These are phyloP conservation scores for Thalassiosira hispida DNA, from an alignment of 352 stramenopile genomes.

Conservation along the genomic window DNA sequence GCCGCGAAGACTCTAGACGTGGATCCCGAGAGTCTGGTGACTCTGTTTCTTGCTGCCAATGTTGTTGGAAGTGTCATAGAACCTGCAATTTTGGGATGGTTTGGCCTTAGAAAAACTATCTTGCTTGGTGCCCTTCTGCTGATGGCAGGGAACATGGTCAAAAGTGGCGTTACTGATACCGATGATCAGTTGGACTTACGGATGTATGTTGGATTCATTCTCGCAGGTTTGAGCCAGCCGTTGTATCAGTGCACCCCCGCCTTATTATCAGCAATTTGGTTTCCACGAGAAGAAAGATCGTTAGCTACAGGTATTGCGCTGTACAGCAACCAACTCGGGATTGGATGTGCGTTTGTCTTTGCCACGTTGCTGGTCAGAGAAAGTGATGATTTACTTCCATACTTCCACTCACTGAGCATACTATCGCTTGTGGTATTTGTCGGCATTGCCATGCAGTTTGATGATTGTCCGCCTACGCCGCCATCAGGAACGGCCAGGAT, in stretches of 20 bases:
- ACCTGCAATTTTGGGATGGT: conserved; percentile 65
- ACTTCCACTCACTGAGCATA: conserved; percentile 78
- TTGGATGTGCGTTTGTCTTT: conserved; percentile 79
- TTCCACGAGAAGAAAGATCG: conserved; percentile 70
- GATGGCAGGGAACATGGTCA: conserved; percentile 76
- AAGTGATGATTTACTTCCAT: conserved; percentile 65
- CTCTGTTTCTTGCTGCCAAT: conserved; percentile 74
- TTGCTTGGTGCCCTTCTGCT: conserved; percentile 76
- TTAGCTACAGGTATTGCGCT: conserved; percentile 67
- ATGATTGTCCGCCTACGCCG: conserved; percentile 73
- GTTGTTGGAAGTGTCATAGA: conserved; percentile 60
- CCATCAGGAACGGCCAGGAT: conserved; percentile 61
- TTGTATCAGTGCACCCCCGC: conserved; percentile 69
- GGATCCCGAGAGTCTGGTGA: conserved; percentile 71
- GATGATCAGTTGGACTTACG: neutral
- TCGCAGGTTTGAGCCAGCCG: conserved; percentile 73
- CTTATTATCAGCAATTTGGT: conserved; percentile 74
- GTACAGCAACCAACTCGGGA: conserved; percentile 78
- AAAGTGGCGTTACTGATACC: conserved; percentile 3
- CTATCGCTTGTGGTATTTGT: conserved; percentile 70
- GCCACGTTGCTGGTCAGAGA: conserved; percentile 65
- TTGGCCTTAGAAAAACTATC: conserved; percentile 74
- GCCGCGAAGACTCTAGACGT: conserved; percentile 45
- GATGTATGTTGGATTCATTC: conserved; percentile 73
- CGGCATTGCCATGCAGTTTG: conserved; percentile 68